phyloP scores from a whole-genome alignment of 495 filamentous ascomycete species.

The Lentithecium fluviatile region DNA sequence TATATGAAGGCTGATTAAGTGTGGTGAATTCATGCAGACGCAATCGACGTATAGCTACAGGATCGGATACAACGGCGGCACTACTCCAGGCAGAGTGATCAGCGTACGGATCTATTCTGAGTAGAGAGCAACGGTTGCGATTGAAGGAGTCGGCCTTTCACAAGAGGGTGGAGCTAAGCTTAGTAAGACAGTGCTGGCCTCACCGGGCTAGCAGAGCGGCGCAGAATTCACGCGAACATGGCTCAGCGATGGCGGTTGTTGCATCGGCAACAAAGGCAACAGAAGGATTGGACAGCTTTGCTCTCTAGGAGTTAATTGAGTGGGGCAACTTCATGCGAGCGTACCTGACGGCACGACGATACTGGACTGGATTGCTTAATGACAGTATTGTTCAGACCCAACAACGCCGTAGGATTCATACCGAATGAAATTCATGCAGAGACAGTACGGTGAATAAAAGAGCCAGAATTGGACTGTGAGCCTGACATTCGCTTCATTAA shows the following conservation, averaged over 20 bases:
- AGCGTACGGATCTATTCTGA: too few relatives aligned
- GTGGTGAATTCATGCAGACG: slow-evolving; percentile 12
- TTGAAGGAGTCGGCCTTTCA: background rate
- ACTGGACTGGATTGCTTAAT: slow-evolving; percentile 13
- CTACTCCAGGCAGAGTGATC: background rate
- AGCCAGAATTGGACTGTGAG: slow-evolving; percentile 5
- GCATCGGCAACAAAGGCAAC: slow-evolving; percentile 2
- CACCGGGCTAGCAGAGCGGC: slow-evolving; percentile 6
- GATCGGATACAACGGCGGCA: slow-evolving; percentile 2
- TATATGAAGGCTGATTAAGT: slow-evolving; percentile 18
- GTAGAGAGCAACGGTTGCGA: slow-evolving; percentile 5
- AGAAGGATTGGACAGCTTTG: slow-evolving; percentile 13
- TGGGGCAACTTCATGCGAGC: slow-evolving; percentile 6
- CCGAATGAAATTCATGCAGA: slow-evolving; percentile 7
- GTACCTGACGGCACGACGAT: slow-evolving; percentile 4
- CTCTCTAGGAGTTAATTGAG: slow-evolving; percentile 6
- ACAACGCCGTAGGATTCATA: slow-evolving; percentile 17
- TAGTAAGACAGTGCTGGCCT: slow-evolving; percentile 7
- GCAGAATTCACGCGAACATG: slow-evolving; percentile 7
- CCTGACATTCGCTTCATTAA: slow-evolving; percentile 7
- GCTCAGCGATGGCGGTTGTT: background rate
- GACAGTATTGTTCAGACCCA: slow-evolving; percentile 5
- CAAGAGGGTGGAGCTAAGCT: slow-evolving; percentile 12
- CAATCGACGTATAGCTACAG: slow-evolving; percentile 8
- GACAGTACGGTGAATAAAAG: slow-evolving; percentile 10